Evolutionary conservation across 257 asterid genomes (phyloP).

Genomic region (Cinchona pubescens): DNA sequence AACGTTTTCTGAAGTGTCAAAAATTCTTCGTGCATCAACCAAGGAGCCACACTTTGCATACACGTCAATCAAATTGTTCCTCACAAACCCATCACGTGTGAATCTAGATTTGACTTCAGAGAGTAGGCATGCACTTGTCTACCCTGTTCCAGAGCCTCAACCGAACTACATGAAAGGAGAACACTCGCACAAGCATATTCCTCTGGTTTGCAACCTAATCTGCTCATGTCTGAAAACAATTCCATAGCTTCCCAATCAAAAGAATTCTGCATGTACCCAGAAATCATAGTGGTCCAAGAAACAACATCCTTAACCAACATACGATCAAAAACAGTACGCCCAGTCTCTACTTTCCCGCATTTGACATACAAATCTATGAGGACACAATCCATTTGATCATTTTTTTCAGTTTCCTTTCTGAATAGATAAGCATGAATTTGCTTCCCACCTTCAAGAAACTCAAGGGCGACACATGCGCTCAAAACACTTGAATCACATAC

Average conservation of each 20-base stretch:
- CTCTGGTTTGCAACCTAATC: conserved; percentile 32
- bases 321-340: conserved; percentile 28
- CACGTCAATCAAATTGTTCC: conserved; percentile 44
- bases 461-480: conserved; percentile 32
- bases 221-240: conserved; percentile 33
- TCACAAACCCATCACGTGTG: conserved; percentile 40
- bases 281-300: conserved; percentile 49
- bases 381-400: conserved; percentile 24
- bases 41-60: conserved; percentile 40
- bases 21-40: conserved; percentile 31
- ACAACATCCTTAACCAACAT: conserved; percentile 26
- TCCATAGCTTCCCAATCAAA: conserved; percentile 35
- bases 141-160: conserved; percentile 36
- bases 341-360: conserved; percentile 34
- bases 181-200: conserved; percentile 43
- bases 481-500: conserved; percentile 37
- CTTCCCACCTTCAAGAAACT: conserved; percentile 37
- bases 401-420: conserved; percentile 29
- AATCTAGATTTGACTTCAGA: conserved; percentile 35
- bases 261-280: conserved; percentile 38
- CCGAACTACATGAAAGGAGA: conserved; percentile 44
- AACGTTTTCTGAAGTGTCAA: conserved; percentile 20
- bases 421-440: conserved; percentile 45
- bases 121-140: conserved; percentile 44
- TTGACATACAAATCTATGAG: conserved; percentile 46